Base-by-base conservation (phyloP, 2,329 filamentous ascomycete genomes). In the Cladophialophora psammophila region DNA sequence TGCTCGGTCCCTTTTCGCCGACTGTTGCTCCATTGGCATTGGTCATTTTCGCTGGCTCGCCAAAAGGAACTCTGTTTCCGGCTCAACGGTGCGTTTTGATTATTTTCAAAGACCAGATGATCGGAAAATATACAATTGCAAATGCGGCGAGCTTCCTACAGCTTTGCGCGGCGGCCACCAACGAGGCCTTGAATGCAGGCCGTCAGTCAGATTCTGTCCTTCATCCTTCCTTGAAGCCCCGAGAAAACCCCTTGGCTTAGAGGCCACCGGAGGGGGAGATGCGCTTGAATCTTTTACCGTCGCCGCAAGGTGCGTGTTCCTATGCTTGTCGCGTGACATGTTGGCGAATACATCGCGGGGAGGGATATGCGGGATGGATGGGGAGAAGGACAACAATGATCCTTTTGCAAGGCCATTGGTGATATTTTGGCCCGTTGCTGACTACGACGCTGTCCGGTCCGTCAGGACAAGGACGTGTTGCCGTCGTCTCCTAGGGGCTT, bases 241-340 rank as follows among this genome's bases (percentile, higher is more conserved):
- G 57, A 60, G 57, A 60, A 60, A 60, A 35, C 15, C 34, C 57
- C 57, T 18, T 32, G 35, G 18, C 36, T 20, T 9, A 18, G 9
- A 13, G n/a, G 10, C n/a, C 40, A 26, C 40, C n/a, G 31, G 13
- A 59, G 34, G n/a, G 38, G 18, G n/a, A 10, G 7, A 9, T 26
- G 38, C 57, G 57, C 40, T 60, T 35, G 57, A 60, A 60, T 34
- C 57, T 38, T 60, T 52, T 60, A 18, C 57, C 57, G 57, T 35
- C 40, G 7, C 35, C 1, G 4, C 40, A 12, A 20, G n/a, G 15
- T 8, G 7, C 6, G 35, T 58, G 18, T 10, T 12, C 3, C 45
- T 10, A 12, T 26, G 20, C 42, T 48, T 20, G 45, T 50, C 45
- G 45, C 45, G 18, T 50, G 45, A 31, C 20, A 5, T 20, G 10